These are phyloP conservation scores for Mesembryanthemum crystallinum DNA, from an alignment of 148 eudicot species.

Conservation along the genomic window DNA sequence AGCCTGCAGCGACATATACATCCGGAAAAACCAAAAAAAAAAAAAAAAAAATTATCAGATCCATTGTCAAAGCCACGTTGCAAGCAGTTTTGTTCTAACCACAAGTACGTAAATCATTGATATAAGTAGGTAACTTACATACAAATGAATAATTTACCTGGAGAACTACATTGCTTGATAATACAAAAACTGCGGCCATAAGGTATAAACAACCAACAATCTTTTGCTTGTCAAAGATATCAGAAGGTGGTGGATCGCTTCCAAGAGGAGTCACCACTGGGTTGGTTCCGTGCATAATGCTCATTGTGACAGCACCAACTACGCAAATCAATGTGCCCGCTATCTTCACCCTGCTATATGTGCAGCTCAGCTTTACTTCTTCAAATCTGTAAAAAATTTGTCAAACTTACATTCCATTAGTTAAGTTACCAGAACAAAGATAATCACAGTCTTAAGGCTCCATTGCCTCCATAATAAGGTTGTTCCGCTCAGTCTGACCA, in stretches of 20 bases:
- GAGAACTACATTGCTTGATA: slow-evolving; percentile 55
- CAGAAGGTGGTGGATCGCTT: not conserved
- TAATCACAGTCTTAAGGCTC: too few relatives aligned
- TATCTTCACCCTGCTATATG: slow-evolving; percentile 58
- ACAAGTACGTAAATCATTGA: too few relatives aligned
- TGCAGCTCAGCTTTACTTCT: slow-evolving; percentile 45
- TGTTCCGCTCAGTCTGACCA: too few relatives aligned
- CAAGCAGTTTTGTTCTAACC: too few relatives aligned
- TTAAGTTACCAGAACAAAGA: not conserved
- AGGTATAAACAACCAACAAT: slow-evolving; percentile 57
- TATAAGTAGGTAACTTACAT: not conserved
- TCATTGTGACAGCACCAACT: slow-evolving; percentile 63
- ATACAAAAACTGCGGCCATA: slow-evolving; percentile 47
- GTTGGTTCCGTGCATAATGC: slow-evolving; percentile 46
- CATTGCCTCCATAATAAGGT: too few relatives aligned
- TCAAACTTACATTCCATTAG: not conserved
- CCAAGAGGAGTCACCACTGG: not conserved
- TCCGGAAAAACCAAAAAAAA: too few relatives aligned
- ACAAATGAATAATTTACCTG: slow-evolving; percentile 42
- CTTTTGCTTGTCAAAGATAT: slow-evolving; percentile 30
- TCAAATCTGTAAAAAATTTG: slow-evolving; percentile 47
- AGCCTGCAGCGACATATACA: slow-evolving; percentile 35
- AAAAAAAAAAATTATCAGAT: not conserved
- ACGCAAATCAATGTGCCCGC: slow-evolving; percentile 65
- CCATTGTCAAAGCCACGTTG: not conserved